These are phyloP conservation scores for Rhodotorula mucilaginosa DNA, from an alignment of 1,284 basidiomycete genomes.

Conservation along the genomic window DNA sequence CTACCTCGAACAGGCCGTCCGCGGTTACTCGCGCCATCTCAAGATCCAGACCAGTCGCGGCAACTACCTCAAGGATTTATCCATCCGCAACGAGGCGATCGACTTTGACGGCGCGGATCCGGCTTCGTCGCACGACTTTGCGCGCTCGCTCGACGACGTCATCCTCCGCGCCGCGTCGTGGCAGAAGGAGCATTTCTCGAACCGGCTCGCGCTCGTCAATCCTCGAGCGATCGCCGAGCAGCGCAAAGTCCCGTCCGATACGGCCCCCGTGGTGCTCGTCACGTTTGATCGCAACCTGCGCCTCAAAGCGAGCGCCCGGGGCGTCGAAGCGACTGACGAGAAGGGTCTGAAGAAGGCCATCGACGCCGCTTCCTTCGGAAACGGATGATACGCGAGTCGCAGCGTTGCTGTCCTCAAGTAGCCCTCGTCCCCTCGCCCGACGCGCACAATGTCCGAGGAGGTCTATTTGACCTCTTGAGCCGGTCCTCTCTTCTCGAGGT, in stretches of 20 bases:
- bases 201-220: constrained; percentile 70
- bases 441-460: neutral
- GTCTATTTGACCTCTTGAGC: no score
- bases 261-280: constrained; percentile 79
- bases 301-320: constrained; percentile 75
- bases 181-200: constrained; percentile 89
- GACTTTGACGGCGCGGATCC: constrained; percentile 56
- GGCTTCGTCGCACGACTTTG: constrained; percentile 51
- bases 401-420: no score
- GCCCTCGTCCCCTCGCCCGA: no score
- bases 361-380: neutral
- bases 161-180: constrained; percentile 87
- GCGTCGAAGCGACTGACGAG: constrained; percentile 69
- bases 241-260: constrained; percentile 38
- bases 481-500: no score
- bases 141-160: constrained; percentile 87
- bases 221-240: constrained; percentile 24
- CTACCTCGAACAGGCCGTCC: constrained; percentile 72
- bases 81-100: constrained; percentile 78
- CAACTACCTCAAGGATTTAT: constrained; percentile 83
- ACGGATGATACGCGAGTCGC: neutral
- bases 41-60: constrained; percentile 94
- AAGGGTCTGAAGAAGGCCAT: constrained; percentile 30
- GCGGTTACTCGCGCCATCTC: constrained; percentile 69
- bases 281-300: constrained; percentile 83